Evolutionary conservation across 768 basidiomycete genomes (phyloP).

Genomic region (Boletus subparvulus): DNA sequence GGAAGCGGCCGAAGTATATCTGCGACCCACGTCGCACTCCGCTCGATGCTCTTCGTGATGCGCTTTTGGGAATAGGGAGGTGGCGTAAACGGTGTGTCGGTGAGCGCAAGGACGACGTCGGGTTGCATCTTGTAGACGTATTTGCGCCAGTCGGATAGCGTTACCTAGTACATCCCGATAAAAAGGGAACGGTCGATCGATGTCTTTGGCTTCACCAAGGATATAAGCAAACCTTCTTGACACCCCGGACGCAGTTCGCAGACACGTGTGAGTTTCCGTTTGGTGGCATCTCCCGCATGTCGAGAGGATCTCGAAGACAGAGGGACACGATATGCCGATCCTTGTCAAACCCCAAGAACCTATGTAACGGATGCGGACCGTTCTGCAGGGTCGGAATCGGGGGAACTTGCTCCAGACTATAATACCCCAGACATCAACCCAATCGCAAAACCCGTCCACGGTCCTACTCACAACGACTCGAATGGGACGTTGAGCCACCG

Average conservation of each 20-base stretch:
- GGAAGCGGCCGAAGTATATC: constrained; percentile 44
- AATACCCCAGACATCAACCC: neutral
- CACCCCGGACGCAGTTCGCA: constrained; percentile 63
- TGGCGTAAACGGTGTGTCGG: constrained; percentile 65
- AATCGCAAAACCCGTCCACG: neutral
- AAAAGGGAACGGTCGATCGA: neutral
- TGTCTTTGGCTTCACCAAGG: neutral
- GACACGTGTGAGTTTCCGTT: constrained; percentile 61
- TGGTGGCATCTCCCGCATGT: constrained; percentile 66
- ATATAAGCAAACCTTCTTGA: constrained; percentile 55
- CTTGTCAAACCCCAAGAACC: constrained; percentile 56
- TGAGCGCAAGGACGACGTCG: constrained; percentile 69
- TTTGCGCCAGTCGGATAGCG: constrained; percentile 52
- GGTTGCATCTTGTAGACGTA: constrained; percentile 57
- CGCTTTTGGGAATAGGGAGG: constrained; percentile 78
- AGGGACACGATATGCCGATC: constrained; percentile 54
- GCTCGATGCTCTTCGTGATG: constrained; percentile 70
- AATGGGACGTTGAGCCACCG: constrained; percentile 71
- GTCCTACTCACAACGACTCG: constrained; percentile 70
- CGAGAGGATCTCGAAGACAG: constrained; percentile 63
- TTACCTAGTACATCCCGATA: constrained; percentile 42
- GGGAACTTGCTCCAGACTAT: constrained; percentile 62
- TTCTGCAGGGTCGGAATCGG: constrained; percentile 64
- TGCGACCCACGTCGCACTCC: constrained; percentile 63
- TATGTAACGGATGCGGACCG: constrained; percentile 57